Conservation (phyloP, 306 rosid species). For the Spatholobus suberectus region DNA sequence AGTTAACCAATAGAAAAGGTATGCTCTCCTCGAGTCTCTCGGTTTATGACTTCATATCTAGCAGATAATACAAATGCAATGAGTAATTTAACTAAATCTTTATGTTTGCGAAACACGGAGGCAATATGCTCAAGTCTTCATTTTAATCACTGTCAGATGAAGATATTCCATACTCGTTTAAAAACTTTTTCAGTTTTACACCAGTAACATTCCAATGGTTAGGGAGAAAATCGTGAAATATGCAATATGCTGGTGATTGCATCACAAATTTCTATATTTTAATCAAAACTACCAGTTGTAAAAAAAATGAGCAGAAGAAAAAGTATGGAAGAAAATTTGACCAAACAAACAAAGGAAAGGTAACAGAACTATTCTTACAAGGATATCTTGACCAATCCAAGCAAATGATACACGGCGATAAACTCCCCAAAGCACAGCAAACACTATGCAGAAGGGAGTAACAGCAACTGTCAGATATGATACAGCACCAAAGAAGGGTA, state of each 20-base stretch:
- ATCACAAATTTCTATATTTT: constrained; percentile 30
- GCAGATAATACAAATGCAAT: constrained; percentile 3
- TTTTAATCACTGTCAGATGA: not conserved
- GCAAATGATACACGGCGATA: constrained; percentile 66
- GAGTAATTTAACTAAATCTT: not conserved
- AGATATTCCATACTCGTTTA: constrained; percentile 17
- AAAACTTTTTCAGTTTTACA: not conserved
- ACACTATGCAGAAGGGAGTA: constrained; percentile 87
- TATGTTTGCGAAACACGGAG: not conserved
- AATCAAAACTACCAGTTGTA: constrained; percentile 18
- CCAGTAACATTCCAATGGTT: not conserved
- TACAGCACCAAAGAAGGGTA: constrained; percentile 91
- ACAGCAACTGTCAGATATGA: constrained; percentile 89
- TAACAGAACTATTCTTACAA: constrained; percentile 63
- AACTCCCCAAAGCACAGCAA: constrained; percentile 91
- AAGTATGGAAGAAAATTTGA: not conserved
- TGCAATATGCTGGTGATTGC: not conserved
- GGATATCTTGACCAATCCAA: constrained; percentile 99
- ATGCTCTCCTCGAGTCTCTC: not conserved
- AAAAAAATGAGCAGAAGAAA: not conserved
- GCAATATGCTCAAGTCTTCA: not conserved
- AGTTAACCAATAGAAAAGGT: not conserved
- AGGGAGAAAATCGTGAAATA: not conserved
- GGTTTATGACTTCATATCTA: not conserved
- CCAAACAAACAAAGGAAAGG: constrained; percentile 21